Base-by-base conservation (phyloP, 2,329 filamentous ascomycete genomes). In the Neofusicoccum sp. region DNA sequence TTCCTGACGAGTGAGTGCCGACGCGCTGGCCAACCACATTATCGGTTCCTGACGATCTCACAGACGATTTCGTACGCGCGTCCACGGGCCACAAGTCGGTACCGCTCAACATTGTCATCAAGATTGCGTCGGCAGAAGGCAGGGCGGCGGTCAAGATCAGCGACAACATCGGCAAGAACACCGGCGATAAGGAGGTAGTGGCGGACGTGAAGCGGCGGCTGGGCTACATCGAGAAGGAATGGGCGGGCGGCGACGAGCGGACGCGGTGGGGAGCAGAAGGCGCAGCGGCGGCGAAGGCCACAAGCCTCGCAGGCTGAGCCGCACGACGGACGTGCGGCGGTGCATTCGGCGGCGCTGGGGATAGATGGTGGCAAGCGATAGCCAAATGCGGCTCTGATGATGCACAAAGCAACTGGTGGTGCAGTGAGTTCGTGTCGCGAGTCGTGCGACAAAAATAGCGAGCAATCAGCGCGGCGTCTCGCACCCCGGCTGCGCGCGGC, bases 101-200 rank as follows among this genome's bases (percentile, higher is more conserved):
- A 14, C 95, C 95, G 0, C 79, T 99, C 59, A 99, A 99, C 70
- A 99, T 99, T 69, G 95, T 99, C 67, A 97, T 99, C 78, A 99
- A 99, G 78, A 83, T 99, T 63, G 91, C 90, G 64, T 92, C 90
- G 8, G 95, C 92, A 0, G 85, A 81, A 12, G 93, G 93, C 5
- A 85, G 87, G 48, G 85, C 89, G 0, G 93, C 95, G 2, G 86
- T 99, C 71, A 99, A 99, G 80, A 90, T 99, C 66, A 97, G 87
- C 67, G 83, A 82, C 74, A 97, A 98, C 70, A 83, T 88, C 65
- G 86, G 92, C 47, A 99, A 99, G 82, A 99, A 99, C 70, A 98
- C 92, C 0, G 95, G 95, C 6, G 89, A 97, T 70, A 85, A 86
- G 68, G 82, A 82, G 20, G 90, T 89, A 1, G 90, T 99, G 0